These are phyloP conservation scores for Aspergillus quadrilineatus DNA, from an alignment of 2,329 filamentous ascomycete genomes.

Conservation along the genomic window DNA sequence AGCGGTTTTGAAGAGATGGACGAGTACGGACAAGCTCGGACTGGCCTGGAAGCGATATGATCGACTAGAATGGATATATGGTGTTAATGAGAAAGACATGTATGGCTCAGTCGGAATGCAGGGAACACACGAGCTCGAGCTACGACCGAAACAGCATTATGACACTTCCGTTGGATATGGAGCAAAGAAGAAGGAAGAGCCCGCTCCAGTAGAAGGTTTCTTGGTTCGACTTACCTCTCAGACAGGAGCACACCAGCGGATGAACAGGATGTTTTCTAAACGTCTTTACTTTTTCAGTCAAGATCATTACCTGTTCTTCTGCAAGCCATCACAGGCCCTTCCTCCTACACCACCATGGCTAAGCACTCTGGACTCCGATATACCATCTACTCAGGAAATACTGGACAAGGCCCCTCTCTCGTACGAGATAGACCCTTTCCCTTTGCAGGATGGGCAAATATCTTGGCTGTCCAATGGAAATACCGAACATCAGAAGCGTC, in stretches of 20 bases:
- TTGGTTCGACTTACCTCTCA: constrained; percentile 65
- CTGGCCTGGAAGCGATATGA: constrained; percentile 70
- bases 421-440: constrained; percentile 63
- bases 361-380: constrained; percentile 42
- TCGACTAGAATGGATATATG: constrained; percentile 66
- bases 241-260: constrained; percentile 56
- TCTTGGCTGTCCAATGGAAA: constrained; percentile 56
- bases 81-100: constrained; percentile 65
- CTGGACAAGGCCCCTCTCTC: constrained; percentile 58
- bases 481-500: constrained; percentile 46
- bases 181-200: constrained; percentile 52
- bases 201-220: constrained; percentile 64
- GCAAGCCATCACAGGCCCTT: constrained; percentile 58
- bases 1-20: constrained; percentile 60
- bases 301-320: constrained; percentile 63
- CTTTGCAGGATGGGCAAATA: constrained; percentile 53
- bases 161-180: constrained; percentile 50
- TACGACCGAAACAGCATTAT: constrained; percentile 66
- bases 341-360: constrained; percentile 61
- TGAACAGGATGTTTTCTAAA: constrained; percentile 64
- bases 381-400: constrained; percentile 57
- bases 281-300: constrained; percentile 65
- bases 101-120: constrained; percentile 68
- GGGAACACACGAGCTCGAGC: constrained; percentile 64
- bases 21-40: constrained; percentile 58